Percentiles rank a stretch among this genome's conserved stretches.
These are phyloP conservation scores for Calonectria leucothoes DNA, from an alignment of 2,329 filamentous ascomycete genomes.

Conservation along the genomic window DNA sequence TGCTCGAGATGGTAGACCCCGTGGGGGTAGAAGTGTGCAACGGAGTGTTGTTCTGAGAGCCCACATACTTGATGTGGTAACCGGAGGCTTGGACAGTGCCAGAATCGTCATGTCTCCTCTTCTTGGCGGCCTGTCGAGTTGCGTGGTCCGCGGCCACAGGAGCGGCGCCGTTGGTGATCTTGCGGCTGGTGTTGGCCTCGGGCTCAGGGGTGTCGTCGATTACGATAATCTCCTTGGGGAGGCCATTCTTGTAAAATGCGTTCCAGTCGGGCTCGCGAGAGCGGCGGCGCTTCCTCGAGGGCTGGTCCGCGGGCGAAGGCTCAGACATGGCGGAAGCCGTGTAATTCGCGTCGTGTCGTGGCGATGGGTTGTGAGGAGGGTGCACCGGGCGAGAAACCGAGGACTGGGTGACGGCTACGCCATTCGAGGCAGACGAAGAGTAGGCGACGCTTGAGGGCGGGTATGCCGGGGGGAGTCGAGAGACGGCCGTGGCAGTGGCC, in stretches of 20 bases:
- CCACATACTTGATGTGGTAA: slow-evolving; percentile 78
- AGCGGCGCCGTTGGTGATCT: slow-evolving; percentile 49
- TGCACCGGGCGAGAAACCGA: slow-evolving; percentile 44
- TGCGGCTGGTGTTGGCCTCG: slow-evolving; percentile 56
- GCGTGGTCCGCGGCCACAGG: slow-evolving; percentile 45
- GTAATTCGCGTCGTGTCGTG: slow-evolving; percentile 41
- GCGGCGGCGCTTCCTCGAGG: slow-evolving; percentile 64
- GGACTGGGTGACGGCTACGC: slow-evolving; percentile 44
- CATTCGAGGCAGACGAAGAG: slow-evolving; percentile 47
- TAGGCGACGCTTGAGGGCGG: slow-evolving; percentile 46
- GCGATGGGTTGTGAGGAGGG: slow-evolving; percentile 45
- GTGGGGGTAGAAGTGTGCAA: slow-evolving; percentile 74
- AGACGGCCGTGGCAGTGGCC: slow-evolving; percentile 33
- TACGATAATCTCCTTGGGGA: slow-evolving; percentile 87
- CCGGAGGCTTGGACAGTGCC: slow-evolving; percentile 67
- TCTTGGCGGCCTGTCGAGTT: slow-evolving; percentile 72
- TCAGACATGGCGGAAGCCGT: slow-evolving; percentile 42
- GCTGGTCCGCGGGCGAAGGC: slow-evolving; percentile 44
- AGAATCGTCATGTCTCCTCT: slow-evolving; percentile 74
- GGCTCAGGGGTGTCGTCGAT: slow-evolving; percentile 80
- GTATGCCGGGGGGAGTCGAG: slow-evolving; percentile 41
- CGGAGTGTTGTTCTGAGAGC: slow-evolving; percentile 78
- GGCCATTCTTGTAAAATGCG: slow-evolving; percentile 84
- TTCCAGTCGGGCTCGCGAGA: slow-evolving; percentile 80
- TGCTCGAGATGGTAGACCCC: slow-evolving; percentile 82